These are phyloP conservation scores for Xanthoparmelia taractica DNA, from an alignment of 495 filamentous ascomycete species.

Conservation along the genomic window DNA sequence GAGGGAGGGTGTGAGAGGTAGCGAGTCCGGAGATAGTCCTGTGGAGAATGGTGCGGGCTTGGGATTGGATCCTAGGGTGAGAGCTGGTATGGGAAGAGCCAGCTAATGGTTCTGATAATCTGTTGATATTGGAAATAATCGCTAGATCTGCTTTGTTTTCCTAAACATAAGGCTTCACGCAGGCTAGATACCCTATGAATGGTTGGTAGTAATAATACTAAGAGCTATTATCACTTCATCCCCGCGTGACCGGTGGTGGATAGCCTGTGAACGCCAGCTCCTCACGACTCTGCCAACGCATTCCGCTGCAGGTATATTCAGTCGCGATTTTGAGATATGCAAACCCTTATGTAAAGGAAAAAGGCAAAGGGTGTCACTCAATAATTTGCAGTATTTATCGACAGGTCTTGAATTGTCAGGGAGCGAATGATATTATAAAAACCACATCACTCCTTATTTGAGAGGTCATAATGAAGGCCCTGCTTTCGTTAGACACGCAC, in stretches of 20 bases:
- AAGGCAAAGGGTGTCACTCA: not conserved
- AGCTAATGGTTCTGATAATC: not conserved
- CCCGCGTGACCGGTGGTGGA: not conserved
- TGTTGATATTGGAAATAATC: not conserved
- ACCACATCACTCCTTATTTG: too few species aligned
- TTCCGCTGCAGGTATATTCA: not conserved
- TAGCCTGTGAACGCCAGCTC: not conserved
- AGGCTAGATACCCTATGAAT: not conserved
- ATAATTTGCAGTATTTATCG: not conserved
- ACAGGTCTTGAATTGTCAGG: not conserved
- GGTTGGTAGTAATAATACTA: not conserved
- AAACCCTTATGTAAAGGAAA: not conserved
- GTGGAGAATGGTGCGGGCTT: slow-evolving; percentile 12
- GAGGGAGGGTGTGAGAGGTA: slow-evolving; percentile 27
- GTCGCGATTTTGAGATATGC: not conserved
- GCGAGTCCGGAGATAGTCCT: slow-evolving; percentile 12
- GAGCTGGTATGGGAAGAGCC: slow-evolving; percentile 2
- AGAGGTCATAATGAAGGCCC: too few species aligned
- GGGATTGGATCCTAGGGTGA: slow-evolving; percentile 18
- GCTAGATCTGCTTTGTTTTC: not conserved
- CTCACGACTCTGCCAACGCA: not conserved
- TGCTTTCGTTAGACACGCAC: too few species aligned
- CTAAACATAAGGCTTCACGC: not conserved
- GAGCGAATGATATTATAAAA: too few species aligned
- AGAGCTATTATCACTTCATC: not conserved